phyloP scores from a whole-genome alignment of 164 flowering plant species.

The Aristolochia fimbriata region DNA sequence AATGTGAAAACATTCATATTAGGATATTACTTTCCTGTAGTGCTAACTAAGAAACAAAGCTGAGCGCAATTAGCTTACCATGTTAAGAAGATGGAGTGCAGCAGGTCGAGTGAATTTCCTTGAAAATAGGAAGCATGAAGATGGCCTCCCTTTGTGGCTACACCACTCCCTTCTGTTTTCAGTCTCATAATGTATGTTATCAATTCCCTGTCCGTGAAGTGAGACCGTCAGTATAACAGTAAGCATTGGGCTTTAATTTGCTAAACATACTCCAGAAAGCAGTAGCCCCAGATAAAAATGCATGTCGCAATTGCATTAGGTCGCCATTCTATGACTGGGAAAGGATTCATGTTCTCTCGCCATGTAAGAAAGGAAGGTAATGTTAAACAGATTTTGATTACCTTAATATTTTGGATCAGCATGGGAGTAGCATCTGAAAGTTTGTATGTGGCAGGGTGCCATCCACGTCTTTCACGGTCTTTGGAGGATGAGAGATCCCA shows the following conservation, averaged over 20 bases:
- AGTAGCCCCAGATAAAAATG: too few relatives aligned
- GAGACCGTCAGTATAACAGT: not conserved
- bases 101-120: slow-evolving; percentile 89
- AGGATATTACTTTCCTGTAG: too few relatives aligned
- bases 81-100: slow-evolving; percentile 64
- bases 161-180: slow-evolving; percentile 91
- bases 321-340: too few relatives aligned
- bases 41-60: too few relatives aligned
- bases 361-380: not conserved
- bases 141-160: slow-evolving; percentile 66
- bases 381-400: not conserved
- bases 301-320: too few relatives aligned
- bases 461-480: slow-evolving; percentile 67
- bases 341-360: too few relatives aligned
- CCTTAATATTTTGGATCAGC: slow-evolving; percentile 50
- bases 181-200: slow-evolving; percentile 73
- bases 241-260: not conserved
- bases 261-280: not conserved
- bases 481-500: slow-evolving; percentile 81
- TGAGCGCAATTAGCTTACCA: slow-evolving; percentile 22
- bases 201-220: slow-evolving; percentile 42
- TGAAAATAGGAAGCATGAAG: slow-evolving; percentile 82
- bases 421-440: slow-evolving; percentile 74
- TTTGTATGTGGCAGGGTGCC: slow-evolving; percentile 94
- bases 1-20: too few relatives aligned